Evolutionary conservation across 177 flowering plant species (phyloP), one percentile per base, ranked within the genome.

Genomic region (Telopea speciosissima): DNA sequence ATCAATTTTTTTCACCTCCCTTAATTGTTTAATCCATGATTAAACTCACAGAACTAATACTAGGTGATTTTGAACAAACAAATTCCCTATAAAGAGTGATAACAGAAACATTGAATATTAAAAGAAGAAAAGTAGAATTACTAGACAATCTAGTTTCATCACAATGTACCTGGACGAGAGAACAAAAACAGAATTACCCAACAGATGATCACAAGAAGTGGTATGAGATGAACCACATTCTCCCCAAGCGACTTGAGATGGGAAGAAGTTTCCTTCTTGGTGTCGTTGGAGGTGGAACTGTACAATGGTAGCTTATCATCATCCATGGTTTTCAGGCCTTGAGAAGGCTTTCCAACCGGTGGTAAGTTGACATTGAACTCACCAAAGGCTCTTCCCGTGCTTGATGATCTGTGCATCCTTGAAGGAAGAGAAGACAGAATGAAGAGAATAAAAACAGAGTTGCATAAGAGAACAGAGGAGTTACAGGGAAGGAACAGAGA

Each of bases 191-290:
- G 93, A 72, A 83, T 64, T 25, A 88, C 68, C 73, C 63, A 86
- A 76, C 92, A 91, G 16, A 84, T 68, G 72, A 85, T 17, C 62
- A 90, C 67, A 61, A 88, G 68, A 22, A 86, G 65, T 1, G 97
- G 97, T 63, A 90, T 87, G 11, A 89, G 45, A 63, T 91, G 93
- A 73, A 89, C 67, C 1, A 81, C 81, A 59, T 75, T 83, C 73
- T 82, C 87, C 24, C 76, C 81, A 0, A 4, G 31, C 31, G 31
- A 28, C 4, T 28, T 28, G 2, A 2, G 0, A 28, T 28, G 31
- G 31, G 31, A 28, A 28, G 31, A 28, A 28, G 31, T 4, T 28
- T 80, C 11, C 0, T 74, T 28, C 52, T 69, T 73, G 11, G 26
- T 67, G 21, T 67, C 77, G n/a, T 82, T 84, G 42, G 79, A 73